Base-by-base conservation (phyloP, 2,329 filamentous ascomycete genomes). In the Ceratocystis papillata region DNA sequence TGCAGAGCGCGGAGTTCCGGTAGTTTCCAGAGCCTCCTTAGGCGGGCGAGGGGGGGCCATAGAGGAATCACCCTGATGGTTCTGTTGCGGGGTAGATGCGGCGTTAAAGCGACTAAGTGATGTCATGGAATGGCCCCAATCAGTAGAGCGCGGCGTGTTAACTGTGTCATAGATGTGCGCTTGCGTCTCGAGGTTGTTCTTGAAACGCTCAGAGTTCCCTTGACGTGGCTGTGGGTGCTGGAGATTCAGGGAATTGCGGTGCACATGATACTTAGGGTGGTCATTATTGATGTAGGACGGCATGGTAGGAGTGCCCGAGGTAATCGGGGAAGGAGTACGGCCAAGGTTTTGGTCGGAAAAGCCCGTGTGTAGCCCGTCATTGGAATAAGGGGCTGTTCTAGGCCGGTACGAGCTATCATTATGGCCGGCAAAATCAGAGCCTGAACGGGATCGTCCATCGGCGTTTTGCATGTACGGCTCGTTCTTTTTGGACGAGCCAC, bases 251-350 rank as follows among this genome's bases (percentile, higher is more conserved):
- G 88, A 91, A 76, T 92, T 89, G 70, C 89, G 86, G 73, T 92
- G 87, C 66, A 87, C 88, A 74, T 88, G 87, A 75, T 92, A 92
- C 74, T 92, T 92, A 60, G 88, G 87, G 70, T 91, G 87, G 71
- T 83, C 86, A 0, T 75, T 73, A 3, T 80, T 80, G 71, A 82
- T 79, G 67, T 82, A 82, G 1, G 80, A 78, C 53, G 81, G 78
- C 5, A 83, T 77, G 2, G 80, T 79, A 7, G 70, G 0, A 78
- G 79, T 1, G 77, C 75, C 37, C 79, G 72, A 10, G 62, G 64
- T 15, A 5, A 71, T 62, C 5, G 65, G 61, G 28, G 68, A 65
- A 65, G 68, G 68, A 10, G 64, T 57, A 48, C 71, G 69, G 6
- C 70, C 70, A 1, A 83, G 74, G 70, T 82, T 78, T 37, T 79